phyloP scores from a whole-genome alignment of 1,139 yeast species.

The Suhomyces yuchorum region DNA sequence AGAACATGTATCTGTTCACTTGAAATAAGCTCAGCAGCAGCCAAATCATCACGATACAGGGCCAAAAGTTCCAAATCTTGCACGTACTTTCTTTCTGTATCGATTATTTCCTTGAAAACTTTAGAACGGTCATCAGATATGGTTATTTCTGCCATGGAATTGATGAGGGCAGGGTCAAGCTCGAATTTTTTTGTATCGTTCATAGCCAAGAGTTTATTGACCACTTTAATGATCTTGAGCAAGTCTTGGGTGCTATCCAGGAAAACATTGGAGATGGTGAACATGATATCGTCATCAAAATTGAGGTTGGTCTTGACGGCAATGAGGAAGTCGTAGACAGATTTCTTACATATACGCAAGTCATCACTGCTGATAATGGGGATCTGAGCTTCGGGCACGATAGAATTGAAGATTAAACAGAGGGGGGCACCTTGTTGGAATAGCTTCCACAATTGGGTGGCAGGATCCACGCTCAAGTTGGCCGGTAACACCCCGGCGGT shows the following conservation, averaged over 20 bases:
- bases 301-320: constrained; percentile 81
- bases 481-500: constrained; percentile 79
- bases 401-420: constrained; percentile 75
- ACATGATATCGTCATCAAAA: constrained; percentile 72
- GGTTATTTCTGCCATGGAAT: constrained; percentile 26
- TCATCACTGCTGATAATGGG: constrained; percentile 73
- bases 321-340: constrained; percentile 85
- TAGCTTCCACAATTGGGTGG: constrained; percentile 83
- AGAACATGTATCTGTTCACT: constrained; percentile 79
- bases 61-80: constrained; percentile 80
- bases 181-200: constrained; percentile 24
- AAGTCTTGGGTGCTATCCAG: constrained; percentile 80
- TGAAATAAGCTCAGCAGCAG: constrained; percentile 65
- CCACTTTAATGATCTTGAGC: constrained; percentile 69
- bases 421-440: constrained; percentile 93
- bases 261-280: constrained; percentile 88
- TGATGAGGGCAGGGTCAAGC: constrained; percentile 8
- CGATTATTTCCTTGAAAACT: constrained; percentile 80
- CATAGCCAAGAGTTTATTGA: constrained; percentile 60
- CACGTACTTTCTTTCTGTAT: constrained; percentile 90
- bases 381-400: constrained; percentile 40
- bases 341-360: constrained; percentile 79
- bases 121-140: constrained; percentile 64
- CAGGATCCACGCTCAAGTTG: constrained; percentile 80
- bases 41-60: constrained; percentile 67